Conservation (phyloP, 2,329 filamentous ascomycete species). For the Colletotrichum sidae region DNA sequence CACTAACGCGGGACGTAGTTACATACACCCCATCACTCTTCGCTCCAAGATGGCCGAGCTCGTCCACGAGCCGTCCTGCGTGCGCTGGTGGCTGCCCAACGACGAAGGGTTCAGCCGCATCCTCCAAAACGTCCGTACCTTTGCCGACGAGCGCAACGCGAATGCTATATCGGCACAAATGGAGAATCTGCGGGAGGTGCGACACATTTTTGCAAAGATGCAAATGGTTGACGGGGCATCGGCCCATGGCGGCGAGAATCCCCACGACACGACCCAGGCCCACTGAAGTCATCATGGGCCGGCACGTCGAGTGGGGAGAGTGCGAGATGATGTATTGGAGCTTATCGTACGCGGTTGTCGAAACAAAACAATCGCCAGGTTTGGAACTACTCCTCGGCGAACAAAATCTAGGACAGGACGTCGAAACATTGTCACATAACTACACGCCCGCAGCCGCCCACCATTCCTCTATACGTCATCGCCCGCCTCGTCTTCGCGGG, state of each 20-base stretch:
- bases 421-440: background rate
- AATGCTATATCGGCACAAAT: slow-evolving; percentile 67
- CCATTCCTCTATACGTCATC: too few relatives aligned
- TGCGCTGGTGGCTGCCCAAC: slow-evolving; percentile 90
- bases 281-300: too few relatives aligned
- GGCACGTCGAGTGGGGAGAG: too few relatives aligned
- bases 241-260: background rate
- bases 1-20: slow-evolving; percentile 62
- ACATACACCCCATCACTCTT: slow-evolving; percentile 82
- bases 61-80: slow-evolving; percentile 78
- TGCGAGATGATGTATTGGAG: too few relatives aligned
- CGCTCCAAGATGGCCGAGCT: slow-evolving; percentile 80
- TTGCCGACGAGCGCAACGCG: slow-evolving; percentile 81
- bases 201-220: slow-evolving; percentile 76
- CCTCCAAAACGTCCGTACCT: slow-evolving; percentile 80
- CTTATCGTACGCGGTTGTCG: too few relatives aligned
- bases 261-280: background rate
- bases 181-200: slow-evolving; percentile 80
- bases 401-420: background rate
- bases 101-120: slow-evolving; percentile 80
- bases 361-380: too few relatives aligned
- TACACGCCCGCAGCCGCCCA: too few relatives aligned
- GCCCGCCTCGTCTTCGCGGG: too few relatives aligned
- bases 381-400: too few relatives aligned
- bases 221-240: slow-evolving; percentile 42